A percentile compares a stretch with the other conserved stretches of the same genome.
Conservation (phyloP, 2,329 filamentous ascomycete genomes). For the Sporothrix brunneoviolacea region DNA sequence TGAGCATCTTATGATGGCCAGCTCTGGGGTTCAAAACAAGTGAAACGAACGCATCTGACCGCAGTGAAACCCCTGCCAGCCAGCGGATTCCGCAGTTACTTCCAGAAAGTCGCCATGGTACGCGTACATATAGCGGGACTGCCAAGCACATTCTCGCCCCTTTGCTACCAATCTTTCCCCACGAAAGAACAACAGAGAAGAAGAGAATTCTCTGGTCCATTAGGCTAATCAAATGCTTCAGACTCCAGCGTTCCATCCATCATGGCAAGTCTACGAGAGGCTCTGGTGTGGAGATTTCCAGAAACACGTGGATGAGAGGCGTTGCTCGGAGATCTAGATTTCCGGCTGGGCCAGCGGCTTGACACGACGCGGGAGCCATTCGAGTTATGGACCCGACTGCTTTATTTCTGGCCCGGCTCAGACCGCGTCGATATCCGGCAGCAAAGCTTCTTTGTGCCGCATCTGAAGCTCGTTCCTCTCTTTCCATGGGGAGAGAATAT, state of each 20-base stretch:
- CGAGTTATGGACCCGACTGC: too few relatives aligned
- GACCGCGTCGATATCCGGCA: too few relatives aligned
- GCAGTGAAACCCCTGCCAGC: neutral
- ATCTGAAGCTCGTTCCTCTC: too few relatives aligned
- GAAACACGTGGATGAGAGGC: too few relatives aligned
- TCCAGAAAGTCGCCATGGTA: neutral
- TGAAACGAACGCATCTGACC: slow-evolving; percentile 1
- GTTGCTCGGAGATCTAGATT: too few relatives aligned
- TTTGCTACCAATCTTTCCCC: neutral
- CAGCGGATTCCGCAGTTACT: neutral
- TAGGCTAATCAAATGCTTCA: slow-evolving; percentile 3
- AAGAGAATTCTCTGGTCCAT: slow-evolving; percentile 2
- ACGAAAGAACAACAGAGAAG: neutral
- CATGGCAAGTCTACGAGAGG: neutral
- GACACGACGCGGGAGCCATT: too few relatives aligned
- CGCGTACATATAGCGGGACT: neutral
- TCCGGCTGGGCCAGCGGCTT: too few relatives aligned
- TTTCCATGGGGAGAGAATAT: too few relatives aligned
- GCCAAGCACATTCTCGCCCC: neutral
- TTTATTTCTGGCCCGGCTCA: too few relatives aligned
- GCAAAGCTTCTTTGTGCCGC: too few relatives aligned
- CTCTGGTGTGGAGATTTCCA: too few relatives aligned
- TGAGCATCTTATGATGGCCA: neutral
- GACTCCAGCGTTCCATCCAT: neutral
- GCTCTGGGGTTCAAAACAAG: neutral